Conservation (phyloP, 139 green algal genomes). For the Chlamydomonas sphaeroides region DNA sequence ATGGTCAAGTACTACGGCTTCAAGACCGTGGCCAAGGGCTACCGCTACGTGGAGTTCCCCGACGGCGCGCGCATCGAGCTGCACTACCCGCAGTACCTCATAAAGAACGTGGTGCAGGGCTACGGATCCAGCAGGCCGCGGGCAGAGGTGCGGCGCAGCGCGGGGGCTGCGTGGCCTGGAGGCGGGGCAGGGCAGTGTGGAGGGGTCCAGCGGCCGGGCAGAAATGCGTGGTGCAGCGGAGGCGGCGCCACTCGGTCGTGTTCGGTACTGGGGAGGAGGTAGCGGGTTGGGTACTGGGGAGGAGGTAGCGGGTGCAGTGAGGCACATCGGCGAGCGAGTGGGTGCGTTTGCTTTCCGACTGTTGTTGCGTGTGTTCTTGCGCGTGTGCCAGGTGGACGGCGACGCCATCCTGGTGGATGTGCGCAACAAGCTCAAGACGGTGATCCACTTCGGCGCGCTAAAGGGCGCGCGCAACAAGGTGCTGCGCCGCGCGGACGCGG, state of each 20-base stretch:
- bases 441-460: slow-evolving; percentile 64
- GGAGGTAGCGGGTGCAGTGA: no score
- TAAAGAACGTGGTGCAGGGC: slow-evolving; percentile 66
- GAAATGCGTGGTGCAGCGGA: no score
- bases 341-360: no score
- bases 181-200: no score
- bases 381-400: slow-evolving; percentile 70
- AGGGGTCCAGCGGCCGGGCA: no score
- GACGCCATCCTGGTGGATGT: slow-evolving; percentile 60
- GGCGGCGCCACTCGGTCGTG: no score
- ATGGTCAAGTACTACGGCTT: slow-evolving; percentile 75
- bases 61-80: slow-evolving; percentile 78
- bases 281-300: no score
- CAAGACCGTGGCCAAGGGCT: slow-evolving; percentile 77
- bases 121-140: slow-evolving; percentile 52
- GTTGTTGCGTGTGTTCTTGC: no score
- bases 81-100: slow-evolving; percentile 73
- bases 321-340: no score
- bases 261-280: no score
- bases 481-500: slow-evolving; percentile 68
- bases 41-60: slow-evolving; percentile 68
- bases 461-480: slow-evolving; percentile 47
- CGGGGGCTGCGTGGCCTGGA: no score
- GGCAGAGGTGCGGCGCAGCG: background rate
- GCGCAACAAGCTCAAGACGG: slow-evolving; percentile 51